phyloP scores from a whole-genome alignment of 2,329 filamentous ascomycete species.

The Epichloe aotearoae region DNA sequence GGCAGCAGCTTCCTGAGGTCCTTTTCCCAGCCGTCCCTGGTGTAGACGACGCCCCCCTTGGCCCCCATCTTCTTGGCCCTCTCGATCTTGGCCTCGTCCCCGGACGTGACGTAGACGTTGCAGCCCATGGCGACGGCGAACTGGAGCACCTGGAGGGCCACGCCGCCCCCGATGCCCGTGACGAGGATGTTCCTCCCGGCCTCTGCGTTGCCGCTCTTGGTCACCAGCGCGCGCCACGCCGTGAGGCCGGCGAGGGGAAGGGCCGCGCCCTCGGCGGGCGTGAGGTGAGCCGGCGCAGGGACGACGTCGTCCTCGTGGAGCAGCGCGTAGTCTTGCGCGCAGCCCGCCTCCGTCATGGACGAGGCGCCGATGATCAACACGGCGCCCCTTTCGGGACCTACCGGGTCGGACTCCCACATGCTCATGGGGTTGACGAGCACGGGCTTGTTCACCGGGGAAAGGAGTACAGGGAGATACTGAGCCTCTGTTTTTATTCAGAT shows the following conservation, averaged over 20 bases:
- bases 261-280: slow-evolving; percentile 63
- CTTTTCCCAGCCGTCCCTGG: slow-evolving; percentile 68
- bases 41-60: slow-evolving; percentile 69
- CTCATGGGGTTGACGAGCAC: slow-evolving; percentile 69
- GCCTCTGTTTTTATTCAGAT: slow-evolving; percentile 4
- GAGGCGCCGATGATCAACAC: slow-evolving; percentile 59
- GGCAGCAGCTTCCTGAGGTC: slow-evolving; percentile 52
- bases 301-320: slow-evolving; percentile 64
- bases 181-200: slow-evolving; percentile 64
- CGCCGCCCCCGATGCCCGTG: slow-evolving; percentile 87
- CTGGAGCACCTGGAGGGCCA: slow-evolving; percentile 68
- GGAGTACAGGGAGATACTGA: not conserved
- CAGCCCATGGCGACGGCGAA: slow-evolving; percentile 65
- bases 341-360: slow-evolving; percentile 47
- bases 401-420: slow-evolving; percentile 60
- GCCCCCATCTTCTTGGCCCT: slow-evolving; percentile 62
- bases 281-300: slow-evolving; percentile 54
- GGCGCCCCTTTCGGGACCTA: slow-evolving; percentile 55
- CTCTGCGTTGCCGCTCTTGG: slow-evolving; percentile 51
- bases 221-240: slow-evolving; percentile 73
- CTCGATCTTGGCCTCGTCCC: slow-evolving; percentile 60
- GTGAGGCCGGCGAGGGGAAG: slow-evolving; percentile 77
- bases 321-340: slow-evolving; percentile 58
- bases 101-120: slow-evolving; percentile 71
- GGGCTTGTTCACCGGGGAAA: slow-evolving; percentile 36